phyloP scores from a whole-genome alignment of 768 basidiomycete genomes.

The Postia placenta region DNA sequence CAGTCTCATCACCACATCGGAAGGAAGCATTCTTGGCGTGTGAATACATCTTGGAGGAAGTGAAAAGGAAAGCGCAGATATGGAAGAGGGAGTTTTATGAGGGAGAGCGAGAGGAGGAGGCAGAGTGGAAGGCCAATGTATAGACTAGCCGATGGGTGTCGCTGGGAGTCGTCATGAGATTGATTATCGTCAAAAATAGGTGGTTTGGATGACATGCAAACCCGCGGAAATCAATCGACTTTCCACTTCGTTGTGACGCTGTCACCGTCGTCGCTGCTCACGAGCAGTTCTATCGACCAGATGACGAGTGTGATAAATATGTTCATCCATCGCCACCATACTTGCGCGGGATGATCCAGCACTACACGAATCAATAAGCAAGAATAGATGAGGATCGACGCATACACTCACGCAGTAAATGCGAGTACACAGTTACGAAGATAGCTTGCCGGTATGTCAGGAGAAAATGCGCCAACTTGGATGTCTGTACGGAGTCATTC shows the following conservation, averaged over 20 bases:
- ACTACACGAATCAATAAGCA: conserved; percentile 30
- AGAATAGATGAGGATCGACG: neutral
- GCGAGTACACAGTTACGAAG: conserved; percentile 84
- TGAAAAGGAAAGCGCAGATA: conserved; percentile 79
- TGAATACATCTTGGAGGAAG: conserved; percentile 79
- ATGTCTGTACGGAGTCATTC: no score
- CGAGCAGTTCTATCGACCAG: conserved; percentile 78
- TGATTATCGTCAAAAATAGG: neutral
- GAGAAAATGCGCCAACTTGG: conserved; percentile 64
- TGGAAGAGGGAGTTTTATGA: conserved; percentile 92
- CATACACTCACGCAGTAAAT: conserved; percentile 62
- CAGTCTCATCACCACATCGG: conserved; percentile 79
- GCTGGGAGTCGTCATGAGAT: conserved; percentile 4
- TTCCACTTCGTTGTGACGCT: conserved; percentile 65
- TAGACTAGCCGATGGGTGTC: neutral
- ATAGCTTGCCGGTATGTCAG: conserved; percentile 81
- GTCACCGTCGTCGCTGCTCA: conserved; percentile 71
- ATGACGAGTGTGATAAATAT: conserved; percentile 80
- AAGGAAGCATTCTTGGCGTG: conserved; percentile 76
- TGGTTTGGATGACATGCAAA: neutral
- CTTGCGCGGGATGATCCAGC: conserved; percentile 82
- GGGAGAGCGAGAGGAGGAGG: conserved; percentile 52
- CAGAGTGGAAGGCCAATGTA: conserved; percentile 24
- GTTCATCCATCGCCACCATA: conserved; percentile 93
- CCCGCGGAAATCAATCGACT: conserved; percentile 46